A percentile compares a stretch with the other conserved stretches of the same genome.
Conservation (phyloP, 1,139 yeast genomes). For the Yamadazyma oceani region DNA sequence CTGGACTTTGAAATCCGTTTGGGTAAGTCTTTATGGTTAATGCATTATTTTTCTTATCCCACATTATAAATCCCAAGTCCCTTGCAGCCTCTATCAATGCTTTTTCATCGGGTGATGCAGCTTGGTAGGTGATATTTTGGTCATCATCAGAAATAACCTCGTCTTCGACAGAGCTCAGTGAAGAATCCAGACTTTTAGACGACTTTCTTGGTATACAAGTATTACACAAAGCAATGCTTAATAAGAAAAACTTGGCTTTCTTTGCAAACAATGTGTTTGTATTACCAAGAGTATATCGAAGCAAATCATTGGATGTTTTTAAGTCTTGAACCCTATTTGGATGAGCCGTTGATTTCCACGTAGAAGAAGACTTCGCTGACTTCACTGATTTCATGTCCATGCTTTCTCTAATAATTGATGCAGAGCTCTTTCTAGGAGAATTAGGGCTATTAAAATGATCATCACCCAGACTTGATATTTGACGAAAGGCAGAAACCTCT, state of each 20-base stretch:
- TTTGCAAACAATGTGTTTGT: constrained; percentile 73
- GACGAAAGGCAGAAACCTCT: no score
- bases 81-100: constrained; percentile 94
- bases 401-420: constrained; percentile 35
- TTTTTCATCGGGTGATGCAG: constrained; percentile 94
- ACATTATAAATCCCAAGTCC: constrained; percentile 84
- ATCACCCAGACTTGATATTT: no score
- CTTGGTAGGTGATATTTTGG: constrained; percentile 70
- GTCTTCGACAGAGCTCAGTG: background rate
- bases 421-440: constrained; percentile 27
- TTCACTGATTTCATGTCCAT: constrained; percentile 23
- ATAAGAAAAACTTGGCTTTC: constrained; percentile 73
- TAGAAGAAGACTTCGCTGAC: constrained; percentile 21
- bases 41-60: constrained; percentile 59
- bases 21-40: constrained; percentile 80
- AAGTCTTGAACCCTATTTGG: constrained; percentile 32
- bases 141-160: constrained; percentile 26
- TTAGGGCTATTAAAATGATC: background rate
- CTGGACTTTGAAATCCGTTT: constrained; percentile 65
- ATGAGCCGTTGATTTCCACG: constrained; percentile 42
- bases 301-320: constrained; percentile 49
- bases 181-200: background rate
- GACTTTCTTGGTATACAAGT: constrained; percentile 71
- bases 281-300: constrained; percentile 65
- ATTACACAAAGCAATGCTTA: constrained; percentile 85